phyloP scores from a whole-genome alignment of 106 monocot species.

The Acorus gramineus region DNA sequence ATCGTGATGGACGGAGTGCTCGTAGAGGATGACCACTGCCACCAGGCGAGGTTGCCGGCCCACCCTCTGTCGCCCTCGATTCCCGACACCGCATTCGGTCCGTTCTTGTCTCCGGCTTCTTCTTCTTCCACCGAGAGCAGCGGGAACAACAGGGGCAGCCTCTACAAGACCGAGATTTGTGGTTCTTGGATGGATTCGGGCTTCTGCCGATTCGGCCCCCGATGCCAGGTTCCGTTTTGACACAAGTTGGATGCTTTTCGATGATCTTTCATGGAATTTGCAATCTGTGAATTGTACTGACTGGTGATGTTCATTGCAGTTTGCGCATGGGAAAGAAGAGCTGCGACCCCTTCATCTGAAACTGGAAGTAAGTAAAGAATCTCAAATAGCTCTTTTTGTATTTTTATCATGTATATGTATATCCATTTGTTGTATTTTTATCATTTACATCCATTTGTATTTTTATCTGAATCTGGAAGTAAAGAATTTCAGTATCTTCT shows the following conservation, averaged over 20 bases:
- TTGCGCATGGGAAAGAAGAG: constrained; percentile 18
- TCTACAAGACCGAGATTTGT: constrained; percentile 16
- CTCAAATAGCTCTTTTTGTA: too few relatives aligned
- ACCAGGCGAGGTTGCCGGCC: constrained; percentile 1
- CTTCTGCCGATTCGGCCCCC: constrained; percentile 16
- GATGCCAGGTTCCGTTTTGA: constrained; percentile 14
- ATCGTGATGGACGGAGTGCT: constrained; percentile 31
- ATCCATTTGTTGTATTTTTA: too few relatives aligned
- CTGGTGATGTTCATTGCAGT: constrained; percentile 2
- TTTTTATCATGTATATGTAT: too few relatives aligned
- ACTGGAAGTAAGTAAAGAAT: constrained; percentile 5
- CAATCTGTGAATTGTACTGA: neutral
- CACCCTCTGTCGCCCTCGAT: neutral
- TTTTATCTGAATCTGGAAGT: too few relatives aligned
- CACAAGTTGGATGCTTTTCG: neutral
- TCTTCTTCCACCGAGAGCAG: too few relatives aligned
- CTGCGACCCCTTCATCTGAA: constrained; percentile 5
- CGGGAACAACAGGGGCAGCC: neutral
- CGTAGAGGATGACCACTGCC: neutral
- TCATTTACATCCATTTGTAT: too few relatives aligned
- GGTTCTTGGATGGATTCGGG: constrained; percentile 11
- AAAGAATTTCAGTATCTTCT: too few relatives aligned
- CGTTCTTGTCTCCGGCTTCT: neutral
- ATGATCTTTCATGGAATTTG: too few relatives aligned
- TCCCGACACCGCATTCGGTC: neutral